A percentile compares a stretch with the other conserved stretches of the same genome.
Conservation (phyloP, 306 rosid species). For the Cucurbita moschata region DNA sequence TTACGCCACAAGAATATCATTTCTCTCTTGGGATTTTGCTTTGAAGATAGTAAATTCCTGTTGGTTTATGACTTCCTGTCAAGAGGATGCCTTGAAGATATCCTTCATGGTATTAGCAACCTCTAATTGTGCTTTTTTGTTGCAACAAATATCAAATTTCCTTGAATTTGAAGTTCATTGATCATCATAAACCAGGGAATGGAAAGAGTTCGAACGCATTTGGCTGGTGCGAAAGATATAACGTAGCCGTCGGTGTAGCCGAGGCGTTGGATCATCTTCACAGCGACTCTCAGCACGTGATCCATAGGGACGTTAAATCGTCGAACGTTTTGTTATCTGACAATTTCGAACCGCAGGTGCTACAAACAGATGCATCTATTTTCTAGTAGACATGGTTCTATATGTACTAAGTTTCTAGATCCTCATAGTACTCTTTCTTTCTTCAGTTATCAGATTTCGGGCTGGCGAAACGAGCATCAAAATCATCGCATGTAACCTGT, state of each 20-base stretch:
- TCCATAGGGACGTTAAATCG: slow-evolving; percentile 88
- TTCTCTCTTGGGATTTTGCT: slow-evolving; percentile 85
- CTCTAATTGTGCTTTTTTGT: neutral
- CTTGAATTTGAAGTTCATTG: neutral
- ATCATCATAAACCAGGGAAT: slow-evolving; percentile 25
- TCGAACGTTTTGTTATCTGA: slow-evolving; percentile 70
- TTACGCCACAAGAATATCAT: slow-evolving; percentile 73
- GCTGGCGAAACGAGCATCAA: slow-evolving; percentile 76
- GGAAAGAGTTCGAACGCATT: slow-evolving; percentile 45
- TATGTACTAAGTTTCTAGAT: neutral
- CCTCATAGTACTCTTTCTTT: slow-evolving; percentile 4
- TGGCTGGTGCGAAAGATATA: slow-evolving; percentile 83
- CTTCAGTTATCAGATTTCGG: slow-evolving; percentile 94
- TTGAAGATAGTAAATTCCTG: slow-evolving; percentile 69
- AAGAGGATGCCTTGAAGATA: slow-evolving; percentile 98
- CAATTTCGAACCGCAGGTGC: slow-evolving; percentile 89
- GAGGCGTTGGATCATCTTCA: slow-evolving; percentile 89
- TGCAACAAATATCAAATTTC: neutral
- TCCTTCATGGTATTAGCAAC: slow-evolving; percentile 50
- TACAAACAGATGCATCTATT: slow-evolving; percentile 2
- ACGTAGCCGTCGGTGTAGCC: slow-evolving; percentile 79
- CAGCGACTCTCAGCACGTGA: slow-evolving; percentile 44
- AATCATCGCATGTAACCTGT: slow-evolving; percentile 70
- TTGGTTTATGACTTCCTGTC: slow-evolving; percentile 82
- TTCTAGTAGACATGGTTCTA: neutral